Conservation (phyloP, 495 filamentous ascomycete species). For the Penicillium salamii region DNA sequence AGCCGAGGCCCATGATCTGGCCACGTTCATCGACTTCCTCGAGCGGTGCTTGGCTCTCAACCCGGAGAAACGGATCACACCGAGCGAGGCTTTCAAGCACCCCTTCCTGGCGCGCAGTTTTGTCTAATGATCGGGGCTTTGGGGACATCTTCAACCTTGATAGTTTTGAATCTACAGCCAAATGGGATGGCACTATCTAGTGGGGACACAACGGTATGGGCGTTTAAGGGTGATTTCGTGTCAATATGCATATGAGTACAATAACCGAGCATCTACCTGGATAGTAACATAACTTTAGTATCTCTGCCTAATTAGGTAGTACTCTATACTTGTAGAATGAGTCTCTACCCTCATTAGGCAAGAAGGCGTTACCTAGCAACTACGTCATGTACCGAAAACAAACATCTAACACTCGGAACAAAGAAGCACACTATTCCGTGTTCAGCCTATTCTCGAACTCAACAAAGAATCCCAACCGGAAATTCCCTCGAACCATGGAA, state of each 20-base stretch:
- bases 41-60: slow-evolving; percentile 86
- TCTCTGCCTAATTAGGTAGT: too few species aligned
- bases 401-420: too few species aligned
- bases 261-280: background rate
- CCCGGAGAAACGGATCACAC: slow-evolving; percentile 88
- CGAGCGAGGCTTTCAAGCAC: slow-evolving; percentile 82
- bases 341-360: too few species aligned
- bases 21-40: slow-evolving; percentile 78
- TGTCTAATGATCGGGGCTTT: too few species aligned
- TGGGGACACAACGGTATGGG: background rate
- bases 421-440: too few species aligned
- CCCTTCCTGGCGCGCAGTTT: slow-evolving; percentile 61
- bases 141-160: too few species aligned
- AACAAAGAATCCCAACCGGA: slow-evolving; percentile 2
- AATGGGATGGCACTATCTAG: background rate
- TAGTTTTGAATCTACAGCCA: too few species aligned
- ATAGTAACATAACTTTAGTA: too few species aligned
- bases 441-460: background rate
- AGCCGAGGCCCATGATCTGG: slow-evolving; percentile 72
- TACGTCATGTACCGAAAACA: background rate
- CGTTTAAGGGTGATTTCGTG: background rate
- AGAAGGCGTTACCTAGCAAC: too few species aligned
- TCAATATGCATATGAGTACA: background rate
- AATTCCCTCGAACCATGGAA: background rate
- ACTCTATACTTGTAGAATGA: too few species aligned